Base-by-base conservation (phyloP, 331 rosid species). In the Rhamnella rubrinervis region DNA sequence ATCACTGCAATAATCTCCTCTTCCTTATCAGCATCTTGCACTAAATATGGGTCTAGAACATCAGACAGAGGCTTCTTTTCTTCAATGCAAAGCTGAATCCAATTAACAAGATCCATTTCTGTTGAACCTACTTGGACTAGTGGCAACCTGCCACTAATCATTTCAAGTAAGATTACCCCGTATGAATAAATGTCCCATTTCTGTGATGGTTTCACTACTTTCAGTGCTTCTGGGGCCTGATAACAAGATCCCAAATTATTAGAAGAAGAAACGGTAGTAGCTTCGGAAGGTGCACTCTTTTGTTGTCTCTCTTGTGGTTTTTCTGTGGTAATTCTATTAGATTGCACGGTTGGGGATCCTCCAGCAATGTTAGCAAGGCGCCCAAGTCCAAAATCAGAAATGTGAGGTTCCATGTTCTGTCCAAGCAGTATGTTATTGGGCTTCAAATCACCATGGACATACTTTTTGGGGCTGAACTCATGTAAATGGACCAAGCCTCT, bases 161-260 rank as follows among this genome's bases (percentile, higher is more conserved):
- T 85, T 72, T 89, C 97, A 13, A 95, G 86, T 68, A 95, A 79
- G 66, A 91, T 87, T 82, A 91, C 98, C 21, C 98, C 98, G 31
- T 81, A 95, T 11, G 98, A 89, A 73, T 91, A 95, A 49, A 87
- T 90, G 59, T 95, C 98, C 98, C 96, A 95, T 78, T 95, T 95
- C 85, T 95, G 98, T 0, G 98, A 95, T 64, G 98, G 98, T 77
- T 95, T 95, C 81, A 95, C 89, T 73, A 83, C 79, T 79, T 89
- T 91, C 65, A 87, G 51, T 18, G 93, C 82, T 81, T 95, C 98
- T 1, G 96, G 98, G 18, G 97, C 98, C 81, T 83, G 89, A 72
- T 91, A 95, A 66, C 79, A 89, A 51, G 79, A 85, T 55, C 83
- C 92, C 71, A 85, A 31, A 19, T 74, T 68, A 69, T 76, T 61